Conservation (phyloP, 257 asterid genomes). For the Solanum piurae region DNA sequence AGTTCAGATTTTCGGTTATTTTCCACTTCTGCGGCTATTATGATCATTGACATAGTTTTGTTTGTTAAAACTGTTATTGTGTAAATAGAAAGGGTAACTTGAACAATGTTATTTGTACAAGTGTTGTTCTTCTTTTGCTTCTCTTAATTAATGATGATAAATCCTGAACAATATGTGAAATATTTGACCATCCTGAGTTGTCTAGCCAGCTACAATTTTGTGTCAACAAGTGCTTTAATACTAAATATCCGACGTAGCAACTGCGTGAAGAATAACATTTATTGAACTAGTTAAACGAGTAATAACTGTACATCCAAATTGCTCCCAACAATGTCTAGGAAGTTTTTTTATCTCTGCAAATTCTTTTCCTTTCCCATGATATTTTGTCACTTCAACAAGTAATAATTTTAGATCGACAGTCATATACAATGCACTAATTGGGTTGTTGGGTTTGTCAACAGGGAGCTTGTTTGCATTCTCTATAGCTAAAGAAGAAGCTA, state of each 20-base stretch:
- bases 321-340: neutral
- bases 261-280: neutral
- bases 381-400: neutral
- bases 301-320: neutral
- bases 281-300: neutral
- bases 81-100: neutral
- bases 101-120: neutral
- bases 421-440: neutral
- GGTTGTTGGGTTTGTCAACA: conserved; percentile 10
- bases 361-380: neutral
- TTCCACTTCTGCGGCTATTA: neutral
- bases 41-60: neutral
- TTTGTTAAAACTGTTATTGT: neutral
- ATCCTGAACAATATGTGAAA: neutral
- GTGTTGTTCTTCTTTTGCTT: neutral
- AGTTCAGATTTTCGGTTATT: neutral
- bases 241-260: neutral
- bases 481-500: conserved; percentile 47
- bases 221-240: neutral
- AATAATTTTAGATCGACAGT: neutral
- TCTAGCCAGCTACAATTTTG: neutral
- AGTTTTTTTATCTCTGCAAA: neutral
- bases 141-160: neutral
- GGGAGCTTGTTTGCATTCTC: conserved; percentile 40
- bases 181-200: neutral